A percentile compares a stretch with the other conserved stretches of the same genome.
Evolutionary conservation across 495 filamentous ascomycete genomes (phyloP).

Genomic region (Penicillium robsamsonii): DNA sequence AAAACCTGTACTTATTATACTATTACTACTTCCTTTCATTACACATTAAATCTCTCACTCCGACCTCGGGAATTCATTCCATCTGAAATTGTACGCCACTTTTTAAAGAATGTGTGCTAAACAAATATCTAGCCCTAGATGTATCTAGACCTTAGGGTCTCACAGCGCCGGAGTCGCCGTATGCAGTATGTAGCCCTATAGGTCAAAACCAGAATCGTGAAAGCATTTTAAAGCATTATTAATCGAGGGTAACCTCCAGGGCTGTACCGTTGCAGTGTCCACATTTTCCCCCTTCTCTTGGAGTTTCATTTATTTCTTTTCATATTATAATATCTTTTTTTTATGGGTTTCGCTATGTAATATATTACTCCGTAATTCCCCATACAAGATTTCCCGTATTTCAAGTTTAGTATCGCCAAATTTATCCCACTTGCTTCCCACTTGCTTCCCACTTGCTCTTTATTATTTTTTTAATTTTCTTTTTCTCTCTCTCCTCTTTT

Average conservation of each 20-base stretch:
- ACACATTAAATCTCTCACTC: constrained; percentile 25
- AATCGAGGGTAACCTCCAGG: background rate
- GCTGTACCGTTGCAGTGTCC: constrained; percentile 8
- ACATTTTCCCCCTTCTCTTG: constrained; percentile 5
- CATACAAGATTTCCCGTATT: constrained; percentile 24
- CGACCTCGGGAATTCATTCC: background rate
- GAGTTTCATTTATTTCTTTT: background rate
- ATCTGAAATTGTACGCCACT: background rate
- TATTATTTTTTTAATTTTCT: constrained; percentile 16
- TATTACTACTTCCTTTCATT: constrained; percentile 1
- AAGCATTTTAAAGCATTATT: background rate
- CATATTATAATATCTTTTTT: background rate
- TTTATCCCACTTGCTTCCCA: constrained; percentile 19
- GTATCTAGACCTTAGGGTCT: background rate
- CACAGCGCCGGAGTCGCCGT: constrained; percentile 11
- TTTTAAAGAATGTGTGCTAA: background rate
- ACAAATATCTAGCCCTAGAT: background rate
- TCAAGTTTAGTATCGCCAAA: constrained; percentile 29
- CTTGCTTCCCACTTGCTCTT: constrained; percentile 10
- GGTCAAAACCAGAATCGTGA: constrained; percentile 1
- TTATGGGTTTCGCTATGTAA: constrained; percentile 2
- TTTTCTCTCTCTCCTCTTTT: constrained; percentile 6
- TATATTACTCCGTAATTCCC: constrained; percentile 14
- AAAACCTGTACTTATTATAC: constrained; percentile 4
- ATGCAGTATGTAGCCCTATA: constrained; percentile 14